Conservation (phyloP, 257 asterid genomes). For the Ballota nigra region DNA sequence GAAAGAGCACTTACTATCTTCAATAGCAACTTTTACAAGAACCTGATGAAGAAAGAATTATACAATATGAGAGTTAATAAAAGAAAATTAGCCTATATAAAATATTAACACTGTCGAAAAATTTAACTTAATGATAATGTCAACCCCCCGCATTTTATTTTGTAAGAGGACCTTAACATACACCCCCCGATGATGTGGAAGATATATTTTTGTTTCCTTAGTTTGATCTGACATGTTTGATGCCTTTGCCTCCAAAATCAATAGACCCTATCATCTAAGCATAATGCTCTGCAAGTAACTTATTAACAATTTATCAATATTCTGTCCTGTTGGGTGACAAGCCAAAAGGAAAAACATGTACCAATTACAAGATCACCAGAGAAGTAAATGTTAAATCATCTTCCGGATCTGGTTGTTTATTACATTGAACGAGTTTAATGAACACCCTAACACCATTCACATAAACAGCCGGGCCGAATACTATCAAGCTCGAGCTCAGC, state of each 20-base stretch:
- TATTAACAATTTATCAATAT: background rate
- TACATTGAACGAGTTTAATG: background rate
- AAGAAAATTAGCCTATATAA: background rate
- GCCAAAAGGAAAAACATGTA: background rate
- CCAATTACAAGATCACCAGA: background rate
- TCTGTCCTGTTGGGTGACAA: constrained; percentile 5
- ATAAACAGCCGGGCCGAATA: too few species aligned
- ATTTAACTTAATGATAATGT: background rate
- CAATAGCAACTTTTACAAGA: background rate
- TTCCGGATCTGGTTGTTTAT: background rate
- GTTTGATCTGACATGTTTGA: background rate
- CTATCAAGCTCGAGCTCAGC: too few species aligned
- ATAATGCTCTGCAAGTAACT: background rate
- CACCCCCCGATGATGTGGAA: background rate
- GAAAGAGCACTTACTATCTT: constrained; percentile 18
- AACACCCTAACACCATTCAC: background rate
- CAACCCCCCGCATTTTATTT: background rate
- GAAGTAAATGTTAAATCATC: background rate
- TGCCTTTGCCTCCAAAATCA: background rate
- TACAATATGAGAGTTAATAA: constrained; percentile 12
- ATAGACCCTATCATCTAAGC: background rate
- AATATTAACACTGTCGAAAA: background rate
- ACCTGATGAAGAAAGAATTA: constrained; percentile 27
- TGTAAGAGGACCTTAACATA: background rate
- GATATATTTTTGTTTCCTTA: background rate